Percentiles rank a stretch among this genome's conserved stretches.
phyloP scores from a whole-genome alignment of 78 protist species.

The Anaeramoeba ignava region DNA sequence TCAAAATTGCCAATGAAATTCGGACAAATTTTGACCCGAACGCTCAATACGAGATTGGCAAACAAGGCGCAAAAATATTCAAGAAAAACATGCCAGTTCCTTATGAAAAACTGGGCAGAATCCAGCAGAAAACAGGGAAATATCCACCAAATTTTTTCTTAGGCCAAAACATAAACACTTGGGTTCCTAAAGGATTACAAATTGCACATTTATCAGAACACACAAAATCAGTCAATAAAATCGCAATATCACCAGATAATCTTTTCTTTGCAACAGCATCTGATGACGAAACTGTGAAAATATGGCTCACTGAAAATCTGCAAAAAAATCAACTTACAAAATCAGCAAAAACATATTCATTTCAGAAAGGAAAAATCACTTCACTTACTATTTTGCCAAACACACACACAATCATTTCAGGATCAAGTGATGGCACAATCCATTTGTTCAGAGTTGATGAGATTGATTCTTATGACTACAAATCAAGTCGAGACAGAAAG shows the following conservation, averaged over 20 bases:
- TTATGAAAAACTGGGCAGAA: too few relatives aligned
- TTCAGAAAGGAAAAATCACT: constrained; percentile 31
- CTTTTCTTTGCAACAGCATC: constrained; percentile 49
- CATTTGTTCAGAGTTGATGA: too few relatives aligned
- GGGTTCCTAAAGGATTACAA: constrained; percentile 38
- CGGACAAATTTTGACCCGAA: too few relatives aligned
- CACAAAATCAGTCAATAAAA: constrained; percentile 32
- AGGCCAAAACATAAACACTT: too few relatives aligned
- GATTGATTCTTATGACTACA: too few relatives aligned
- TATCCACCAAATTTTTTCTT: too few relatives aligned
- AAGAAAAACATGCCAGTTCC: too few relatives aligned
- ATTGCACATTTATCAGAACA: constrained; percentile 48
- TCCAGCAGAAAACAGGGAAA: too few relatives aligned
- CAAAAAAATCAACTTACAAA: constrained; percentile 39
- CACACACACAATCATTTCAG: not conserved
- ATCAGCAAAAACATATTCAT: constrained; percentile 30
- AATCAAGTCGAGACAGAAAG: too few relatives aligned
- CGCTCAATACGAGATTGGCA: too few relatives aligned
- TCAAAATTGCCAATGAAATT: too few relatives aligned
- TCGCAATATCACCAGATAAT: constrained; percentile 41
- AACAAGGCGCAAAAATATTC: too few relatives aligned
- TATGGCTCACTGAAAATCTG: constrained; percentile 50
- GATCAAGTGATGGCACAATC: not conserved
- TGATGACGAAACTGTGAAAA: constrained; percentile 54
- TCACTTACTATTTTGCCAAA: not conserved